These are phyloP conservation scores for Priceomyces medius DNA, from an alignment of 805 yeast species.

Conservation along the genomic window DNA sequence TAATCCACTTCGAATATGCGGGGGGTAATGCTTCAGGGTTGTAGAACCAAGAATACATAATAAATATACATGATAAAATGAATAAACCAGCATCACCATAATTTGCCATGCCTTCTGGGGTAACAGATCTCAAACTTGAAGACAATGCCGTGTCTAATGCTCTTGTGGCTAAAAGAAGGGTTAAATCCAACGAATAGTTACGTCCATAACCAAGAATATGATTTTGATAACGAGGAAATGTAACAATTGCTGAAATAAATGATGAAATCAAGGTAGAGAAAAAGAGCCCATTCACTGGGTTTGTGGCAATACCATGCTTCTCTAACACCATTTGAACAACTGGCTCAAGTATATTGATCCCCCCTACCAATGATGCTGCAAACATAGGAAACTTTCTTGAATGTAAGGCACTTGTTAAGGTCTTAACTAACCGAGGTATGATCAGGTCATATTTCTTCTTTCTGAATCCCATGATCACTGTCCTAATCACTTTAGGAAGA, in stretches of 20 bases:
- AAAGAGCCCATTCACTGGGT: slow-evolving; percentile 8
- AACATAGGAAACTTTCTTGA: slow-evolving; percentile 35
- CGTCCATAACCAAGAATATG: slow-evolving; percentile 29
- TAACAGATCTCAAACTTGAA: slow-evolving; percentile 12
- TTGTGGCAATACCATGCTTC: not conserved
- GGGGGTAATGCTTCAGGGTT: slow-evolving; percentile 42
- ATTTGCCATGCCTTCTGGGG: slow-evolving; percentile 5
- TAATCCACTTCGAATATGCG: slow-evolving; percentile 47
- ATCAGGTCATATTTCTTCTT: slow-evolving; percentile 14
- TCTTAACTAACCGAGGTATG: slow-evolving; percentile 16
- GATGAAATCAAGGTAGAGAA: slow-evolving; percentile 23
- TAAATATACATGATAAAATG: slow-evolving; percentile 26
- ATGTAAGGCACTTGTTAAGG: slow-evolving; percentile 25
- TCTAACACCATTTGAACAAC: slow-evolving; percentile 12
- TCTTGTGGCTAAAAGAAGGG: slow-evolving; percentile 34
- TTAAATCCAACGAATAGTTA: slow-evolving; percentile 34
- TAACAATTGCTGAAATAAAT: slow-evolving; percentile 24
- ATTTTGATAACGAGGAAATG: slow-evolving; percentile 33
- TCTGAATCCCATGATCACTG: slow-evolving; percentile 14
- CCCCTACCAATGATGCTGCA: slow-evolving; percentile 31
- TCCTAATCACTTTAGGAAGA: slow-evolving; percentile 27
- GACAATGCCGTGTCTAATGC: slow-evolving; percentile 34
- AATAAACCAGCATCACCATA: slow-evolving; percentile 31
- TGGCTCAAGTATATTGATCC: slow-evolving; percentile 31
- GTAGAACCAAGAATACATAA: slow-evolving; percentile 41